Evolutionary conservation across 1,139 yeast species (phyloP).

Genomic region (Oligophagozyma castellii): DNA sequence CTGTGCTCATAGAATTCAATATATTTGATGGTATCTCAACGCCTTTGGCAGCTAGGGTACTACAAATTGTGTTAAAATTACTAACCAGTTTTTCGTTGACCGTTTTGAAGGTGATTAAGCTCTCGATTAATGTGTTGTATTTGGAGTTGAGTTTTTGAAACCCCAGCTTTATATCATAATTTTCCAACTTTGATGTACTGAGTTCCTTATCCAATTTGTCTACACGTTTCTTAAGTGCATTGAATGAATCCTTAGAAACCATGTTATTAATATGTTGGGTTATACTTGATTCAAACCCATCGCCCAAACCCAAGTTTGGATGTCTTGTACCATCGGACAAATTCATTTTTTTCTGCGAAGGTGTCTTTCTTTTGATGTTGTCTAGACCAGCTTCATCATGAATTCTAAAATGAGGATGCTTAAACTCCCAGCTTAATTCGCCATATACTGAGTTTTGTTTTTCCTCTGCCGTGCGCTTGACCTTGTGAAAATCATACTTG

Average conservation of each 20-base stretch:
- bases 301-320: conserved; percentile 6
- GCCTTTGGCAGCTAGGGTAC: conserved; percentile 42
- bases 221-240: conserved; percentile 18
- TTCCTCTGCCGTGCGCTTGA: conserved; percentile 34
- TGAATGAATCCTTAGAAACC: conserved; percentile 16
- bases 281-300: too few species aligned
- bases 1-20: conserved; percentile 9
- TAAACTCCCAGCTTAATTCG: conserved; percentile 85
- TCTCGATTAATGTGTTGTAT: conserved; percentile 52
- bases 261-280: too few species aligned
- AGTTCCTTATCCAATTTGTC: conserved; percentile 32
- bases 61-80: conserved; percentile 37
- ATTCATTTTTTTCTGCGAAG: conserved; percentile 35
- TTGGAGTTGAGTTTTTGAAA: conserved; percentile 36
- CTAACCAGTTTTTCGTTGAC: conserved; percentile 43
- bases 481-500: conserved; percentile 98
- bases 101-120: conserved; percentile 40
- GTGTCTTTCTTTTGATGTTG: conserved; percentile 29
- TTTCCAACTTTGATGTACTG: conserved; percentile 31
- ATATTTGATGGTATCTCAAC: conserved; percentile 42
- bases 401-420: conserved; percentile 72
- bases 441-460: conserved; percentile 42
- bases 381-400: conserved; percentile 28
- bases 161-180: conserved; percentile 29
- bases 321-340: not conserved